phyloP scores from a whole-genome alignment of 2,329 filamentous ascomycete genomes.

The Colletotrichum scovillei region DNA sequence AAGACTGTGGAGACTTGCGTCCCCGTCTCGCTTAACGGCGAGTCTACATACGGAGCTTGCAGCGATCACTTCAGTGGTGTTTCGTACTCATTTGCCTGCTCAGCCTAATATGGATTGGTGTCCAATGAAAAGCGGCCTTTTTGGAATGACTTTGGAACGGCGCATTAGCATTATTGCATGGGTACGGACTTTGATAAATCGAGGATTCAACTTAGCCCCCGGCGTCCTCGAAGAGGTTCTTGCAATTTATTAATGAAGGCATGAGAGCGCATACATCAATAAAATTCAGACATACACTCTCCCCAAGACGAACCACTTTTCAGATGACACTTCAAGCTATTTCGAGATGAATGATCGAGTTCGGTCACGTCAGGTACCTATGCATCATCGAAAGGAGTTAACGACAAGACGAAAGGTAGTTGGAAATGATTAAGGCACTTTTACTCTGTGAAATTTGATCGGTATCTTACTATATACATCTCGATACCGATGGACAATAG shows the following conservation, averaged over 20 bases:
- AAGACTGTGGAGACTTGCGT: conserved; percentile 22
- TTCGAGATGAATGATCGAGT: no score
- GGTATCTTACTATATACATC: no score
- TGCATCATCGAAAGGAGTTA: no score
- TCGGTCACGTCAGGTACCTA: no score
- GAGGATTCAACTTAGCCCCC: background rate
- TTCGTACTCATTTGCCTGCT: background rate
- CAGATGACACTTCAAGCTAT: no score
- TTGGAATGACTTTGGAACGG: background rate
- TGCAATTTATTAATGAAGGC: background rate
- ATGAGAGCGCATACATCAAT: background rate
- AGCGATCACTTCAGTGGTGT: background rate
- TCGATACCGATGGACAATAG: no score
- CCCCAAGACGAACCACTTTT: no score
- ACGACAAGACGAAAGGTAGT: no score
- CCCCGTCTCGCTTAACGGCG: background rate
- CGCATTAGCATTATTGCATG: background rate
- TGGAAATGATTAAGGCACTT: no score
- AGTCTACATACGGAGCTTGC: background rate
- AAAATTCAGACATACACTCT: background rate
- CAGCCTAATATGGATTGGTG: background rate
- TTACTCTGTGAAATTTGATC: no score
- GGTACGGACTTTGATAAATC: background rate
- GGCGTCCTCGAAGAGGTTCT: background rate
- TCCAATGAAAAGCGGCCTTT: background rate